phyloP scores from a whole-genome alignment of 176 grass and related monocot genomes.

The Neostapfia colusana region DNA sequence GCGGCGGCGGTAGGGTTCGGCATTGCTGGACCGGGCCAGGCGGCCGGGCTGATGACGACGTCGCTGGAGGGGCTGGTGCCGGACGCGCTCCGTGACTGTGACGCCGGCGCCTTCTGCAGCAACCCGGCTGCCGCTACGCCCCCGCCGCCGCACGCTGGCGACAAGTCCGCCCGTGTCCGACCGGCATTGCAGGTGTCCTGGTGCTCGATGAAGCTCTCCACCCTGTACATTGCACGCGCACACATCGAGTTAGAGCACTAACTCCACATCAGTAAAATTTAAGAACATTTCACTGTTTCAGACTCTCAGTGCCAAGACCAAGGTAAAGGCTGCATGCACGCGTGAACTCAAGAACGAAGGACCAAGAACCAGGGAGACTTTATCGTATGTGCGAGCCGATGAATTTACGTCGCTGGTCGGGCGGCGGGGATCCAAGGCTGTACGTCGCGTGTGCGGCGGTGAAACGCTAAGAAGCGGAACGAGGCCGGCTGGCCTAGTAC shows the following conservation, averaged over 20 bases:
- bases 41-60: slow-evolving; percentile 42
- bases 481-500: neutral
- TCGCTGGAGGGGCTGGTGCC: slow-evolving; percentile 70
- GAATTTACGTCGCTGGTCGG: neutral
- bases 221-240: slow-evolving; percentile 42
- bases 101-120: slow-evolving; percentile 21
- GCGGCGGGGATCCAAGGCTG: neutral
- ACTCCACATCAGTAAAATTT: neutral
- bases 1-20: slow-evolving; percentile 18
- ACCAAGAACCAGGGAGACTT: slow-evolving; percentile 16
- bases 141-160: slow-evolving; percentile 18
- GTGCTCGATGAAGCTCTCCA: slow-evolving; percentile 99
- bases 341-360: slow-evolving; percentile 23
- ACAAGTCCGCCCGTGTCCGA: slow-evolving; percentile 8
- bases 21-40: slow-evolving; percentile 46
- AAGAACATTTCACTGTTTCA: neutral
- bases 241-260: neutral
- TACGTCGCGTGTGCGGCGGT: neutral
- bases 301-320: neutral
- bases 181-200: slow-evolving; percentile 77
- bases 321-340: neutral
- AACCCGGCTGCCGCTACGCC: neutral
- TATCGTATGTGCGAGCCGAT: slow-evolving; percentile 25
- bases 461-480: neutral
- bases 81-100: slow-evolving; percentile 44